These are phyloP conservation scores for Fusarium heterosporum DNA, from an alignment of 2,329 filamentous ascomycete species.

Conservation along the genomic window DNA sequence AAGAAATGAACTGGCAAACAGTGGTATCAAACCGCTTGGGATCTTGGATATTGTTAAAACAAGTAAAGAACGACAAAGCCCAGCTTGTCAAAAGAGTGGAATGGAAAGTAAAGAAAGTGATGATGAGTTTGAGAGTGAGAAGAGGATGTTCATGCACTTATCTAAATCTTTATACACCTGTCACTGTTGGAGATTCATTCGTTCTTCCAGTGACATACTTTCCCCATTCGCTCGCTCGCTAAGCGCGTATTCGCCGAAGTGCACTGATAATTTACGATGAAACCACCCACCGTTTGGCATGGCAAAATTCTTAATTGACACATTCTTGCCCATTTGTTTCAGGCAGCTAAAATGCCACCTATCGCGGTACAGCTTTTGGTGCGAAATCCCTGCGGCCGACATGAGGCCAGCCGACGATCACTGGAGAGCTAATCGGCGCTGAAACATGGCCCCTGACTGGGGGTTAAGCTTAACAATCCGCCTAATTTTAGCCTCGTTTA, in stretches of 20 bases:
- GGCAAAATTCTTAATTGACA: conserved; percentile 37
- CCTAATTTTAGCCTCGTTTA: background rate
- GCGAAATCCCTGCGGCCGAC: background rate
- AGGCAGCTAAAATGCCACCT: conserved; percentile 34
- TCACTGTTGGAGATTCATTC: conserved; percentile 19
- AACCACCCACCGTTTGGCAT: conserved; percentile 36
- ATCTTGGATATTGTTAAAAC: conserved; percentile 12
- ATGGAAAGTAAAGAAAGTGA: conserved; percentile 30
- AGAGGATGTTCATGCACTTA: background rate
- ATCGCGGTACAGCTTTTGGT: conserved; percentile 2
- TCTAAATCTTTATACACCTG: conserved; percentile 32
- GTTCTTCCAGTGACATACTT: conserved; percentile 10
- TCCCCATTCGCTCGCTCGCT: background rate
- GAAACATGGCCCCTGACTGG: conserved; percentile 34
- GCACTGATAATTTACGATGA: conserved; percentile 8
- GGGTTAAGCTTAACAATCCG: conserved; percentile 24
- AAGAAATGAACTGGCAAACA: conserved; percentile 3
- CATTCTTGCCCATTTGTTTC: conserved; percentile 28
- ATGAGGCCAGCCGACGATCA: conserved; percentile 6
- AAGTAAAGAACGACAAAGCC: conserved; percentile 42
- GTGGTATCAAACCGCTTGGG: conserved; percentile 43
- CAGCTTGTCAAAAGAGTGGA: conserved; percentile 46
- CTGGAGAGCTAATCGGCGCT: conserved; percentile 14
- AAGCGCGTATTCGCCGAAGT: background rate
- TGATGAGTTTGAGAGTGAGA: conserved; percentile 30